Percentiles rank a stretch among this genome's conserved stretches.
phyloP scores from a whole-genome alignment of 805 yeast species.

The Suhomyces sp. region DNA sequence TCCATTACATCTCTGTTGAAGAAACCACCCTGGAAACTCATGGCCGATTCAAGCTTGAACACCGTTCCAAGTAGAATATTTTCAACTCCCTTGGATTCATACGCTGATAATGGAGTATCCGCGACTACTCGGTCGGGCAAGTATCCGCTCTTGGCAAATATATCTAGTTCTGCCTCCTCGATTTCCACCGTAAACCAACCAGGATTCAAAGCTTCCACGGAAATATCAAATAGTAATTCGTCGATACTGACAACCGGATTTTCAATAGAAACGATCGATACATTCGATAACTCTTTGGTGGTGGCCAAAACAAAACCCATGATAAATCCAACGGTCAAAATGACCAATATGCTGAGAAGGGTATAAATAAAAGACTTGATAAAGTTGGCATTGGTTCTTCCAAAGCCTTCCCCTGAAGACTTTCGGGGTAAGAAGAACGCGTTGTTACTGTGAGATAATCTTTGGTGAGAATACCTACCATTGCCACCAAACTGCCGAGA shows the following conservation, averaged over 20 bases:
- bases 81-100: slow-evolving; percentile 31
- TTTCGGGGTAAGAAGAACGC: slow-evolving; percentile 32
- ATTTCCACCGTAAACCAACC: slow-evolving; percentile 72
- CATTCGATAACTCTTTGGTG: slow-evolving; percentile 73
- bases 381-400: slow-evolving; percentile 15
- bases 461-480: slow-evolving; percentile 15
- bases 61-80: slow-evolving; percentile 79
- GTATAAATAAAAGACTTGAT: slow-evolving; percentile 41
- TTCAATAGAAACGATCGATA: slow-evolving; percentile 57
- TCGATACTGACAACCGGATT: slow-evolving; percentile 79
- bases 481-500: slow-evolving; percentile 5
- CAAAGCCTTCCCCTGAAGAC: slow-evolving; percentile 14
- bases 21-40: slow-evolving; percentile 74
- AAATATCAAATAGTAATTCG: slow-evolving; percentile 76
- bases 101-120: background rate
- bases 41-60: slow-evolving; percentile 62
- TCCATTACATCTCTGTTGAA: slow-evolving; percentile 57
- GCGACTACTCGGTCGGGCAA: slow-evolving; percentile 18
- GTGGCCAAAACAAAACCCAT: slow-evolving; percentile 85
- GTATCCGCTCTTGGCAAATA: slow-evolving; percentile 73
- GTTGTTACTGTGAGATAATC: slow-evolving; percentile 19
- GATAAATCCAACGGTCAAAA: slow-evolving; percentile 71
- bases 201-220: slow-evolving; percentile 80
- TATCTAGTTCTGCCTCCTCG: slow-evolving; percentile 68
- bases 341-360: slow-evolving; percentile 40